Base-by-base conservation (phyloP, 2,329 filamentous ascomycete genomes). In the Chaetomium globosum region DNA sequence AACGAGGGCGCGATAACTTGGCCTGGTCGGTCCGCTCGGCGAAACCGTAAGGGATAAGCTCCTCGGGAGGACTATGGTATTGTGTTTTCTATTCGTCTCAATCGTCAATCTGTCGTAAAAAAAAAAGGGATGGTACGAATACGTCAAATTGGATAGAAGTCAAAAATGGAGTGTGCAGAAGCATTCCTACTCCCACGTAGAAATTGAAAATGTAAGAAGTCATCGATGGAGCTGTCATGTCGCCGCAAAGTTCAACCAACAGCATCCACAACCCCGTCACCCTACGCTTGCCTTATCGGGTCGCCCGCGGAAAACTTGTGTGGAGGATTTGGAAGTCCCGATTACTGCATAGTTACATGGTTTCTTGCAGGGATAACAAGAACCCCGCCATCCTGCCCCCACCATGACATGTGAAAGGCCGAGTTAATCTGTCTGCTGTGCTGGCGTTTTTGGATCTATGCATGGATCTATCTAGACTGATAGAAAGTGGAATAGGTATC, bases 181-280 rank as follows among this genome's bases (percentile, higher is more conserved):
- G 49, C 49, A 28, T 30, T 28, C 9, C 26, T 10, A 13, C 49
- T 28, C 23, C 23, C 23, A 28, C 13, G 16, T 6, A 28, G 23
- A 52, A 52, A 7, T 51, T 28, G 21, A 26, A 30, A 52, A 52
- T 6, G 12, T 28, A 12, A 26, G 4, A 30, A 5, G 46, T 23
- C n/a, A 8, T 48, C 10, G n/a, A 43, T 16, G 16, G 16, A 19
- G 16, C 39, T 43, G 39, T 19, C 39, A 43, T 43, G 39, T 7
- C 5, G 16, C 39, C 19, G 46, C 19, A 48, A 48, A 48, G 46
- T 23, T 48, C 46, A 21, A 23, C 21, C 43, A 21, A 48, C 43
- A n/a, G n/a, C 43, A 48, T 48, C 46, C 46, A 48, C 46, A 48
- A 48, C 46, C 4, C 46, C 46, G 46, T 48, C n/a, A 23, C 46